Base-by-base conservation (phyloP, 1,284 basidiomycete genomes). In the Boletus sp. region DNA sequence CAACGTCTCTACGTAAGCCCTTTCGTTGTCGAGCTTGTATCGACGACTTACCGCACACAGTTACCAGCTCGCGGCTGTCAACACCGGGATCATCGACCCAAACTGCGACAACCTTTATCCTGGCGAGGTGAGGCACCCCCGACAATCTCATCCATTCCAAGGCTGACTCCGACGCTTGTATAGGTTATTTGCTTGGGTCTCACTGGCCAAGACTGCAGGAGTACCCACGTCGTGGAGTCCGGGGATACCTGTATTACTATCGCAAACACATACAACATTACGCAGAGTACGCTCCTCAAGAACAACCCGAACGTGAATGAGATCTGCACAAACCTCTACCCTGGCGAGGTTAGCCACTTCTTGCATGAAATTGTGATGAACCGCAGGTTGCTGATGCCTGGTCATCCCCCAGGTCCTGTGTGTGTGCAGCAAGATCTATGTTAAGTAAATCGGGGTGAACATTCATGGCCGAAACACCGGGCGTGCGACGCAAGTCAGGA, bases 271-370 rank as follows among this genome's bases (percentile, higher is more conserved):
- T 74, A 76, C 9, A 71, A 72, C 28, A 78, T 83, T 49, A 66
- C 79, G 25, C 53, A 71, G 55, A 76, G 63, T 35, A 79, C 78
- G 23, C 73, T 88, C 37, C 63, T 74, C 47, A 68, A 74, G 35
- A 87, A 87, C 73, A 87, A 87, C 74, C 85, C 83, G 10, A 83
- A 85, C 64, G 63, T 88, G 51, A 69, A 82, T 67, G 57, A 68
- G 9, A 68, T 51, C 6, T 87, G 85, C 74, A 74, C 71, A 31
- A 84, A 84, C 71, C 77, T 85, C 31, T 80, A 80, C 67, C 66
- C 75, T 47, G 75, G 68, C 56, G 80, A 83, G 76, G 71, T 74
- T n/a, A 30, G n/a, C n/a, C n/a, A 23, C 11, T 4, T 23, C 47
- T 54, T 61, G 3, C n/a, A 19, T 19, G 11, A 37, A 1, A 16